Percentiles rank a stretch among this genome's conserved stretches.
Conservation (phyloP, 306 rosid species). For the Rubus parviflorus region DNA sequence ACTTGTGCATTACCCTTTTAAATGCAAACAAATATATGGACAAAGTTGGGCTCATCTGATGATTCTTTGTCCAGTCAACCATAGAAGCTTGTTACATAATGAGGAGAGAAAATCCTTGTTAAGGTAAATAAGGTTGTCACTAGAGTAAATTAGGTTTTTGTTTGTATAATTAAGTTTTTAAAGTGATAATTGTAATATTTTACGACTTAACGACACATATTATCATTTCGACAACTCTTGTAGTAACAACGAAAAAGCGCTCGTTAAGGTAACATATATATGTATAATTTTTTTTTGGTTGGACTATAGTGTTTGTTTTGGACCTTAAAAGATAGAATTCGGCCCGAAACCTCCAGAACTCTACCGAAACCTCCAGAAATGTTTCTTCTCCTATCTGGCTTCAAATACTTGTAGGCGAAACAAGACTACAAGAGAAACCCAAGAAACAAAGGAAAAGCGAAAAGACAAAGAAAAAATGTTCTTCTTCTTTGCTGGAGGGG, state of each 20-base stretch:
- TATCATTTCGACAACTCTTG: too few species aligned
- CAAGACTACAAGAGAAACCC: background rate
- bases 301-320: background rate
- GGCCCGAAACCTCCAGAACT: background rate
- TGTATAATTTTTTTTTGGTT: background rate
- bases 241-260: too few species aligned
- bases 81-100: too few species aligned
- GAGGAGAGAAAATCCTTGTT: too few species aligned
- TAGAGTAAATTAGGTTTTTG: too few species aligned
- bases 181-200: too few species aligned
- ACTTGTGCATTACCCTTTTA: background rate
- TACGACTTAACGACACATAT: too few species aligned
- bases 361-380: slow-evolving; percentile 4
- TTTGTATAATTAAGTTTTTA: too few species aligned
- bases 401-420: background rate
- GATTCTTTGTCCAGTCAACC: background rate
- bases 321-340: background rate
- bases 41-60: background rate
- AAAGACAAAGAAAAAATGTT: slow-evolving; percentile 37
- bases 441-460: background rate
- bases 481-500: slow-evolving; percentile 80
- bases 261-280: too few species aligned
- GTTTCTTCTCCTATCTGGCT: background rate
- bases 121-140: too few species aligned
- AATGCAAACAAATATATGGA: slow-evolving; percentile 1